Conservation (phyloP, 345 rosid genomes). For the Salix arbutifolia region DNA sequence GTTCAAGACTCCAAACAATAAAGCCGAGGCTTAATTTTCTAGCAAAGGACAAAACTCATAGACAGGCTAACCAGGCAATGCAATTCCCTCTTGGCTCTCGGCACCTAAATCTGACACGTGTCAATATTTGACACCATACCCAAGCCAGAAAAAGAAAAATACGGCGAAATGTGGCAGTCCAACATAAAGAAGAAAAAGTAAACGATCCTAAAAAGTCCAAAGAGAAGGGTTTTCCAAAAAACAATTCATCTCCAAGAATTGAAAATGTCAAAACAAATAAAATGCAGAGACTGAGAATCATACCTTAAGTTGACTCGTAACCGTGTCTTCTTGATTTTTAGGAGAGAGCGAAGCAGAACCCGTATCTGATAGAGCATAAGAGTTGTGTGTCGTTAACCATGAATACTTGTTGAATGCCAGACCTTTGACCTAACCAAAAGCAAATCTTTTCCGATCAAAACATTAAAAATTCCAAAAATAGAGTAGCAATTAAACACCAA, state of each 20-base stretch:
- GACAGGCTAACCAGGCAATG: background rate
- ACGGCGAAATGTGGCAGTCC: background rate
- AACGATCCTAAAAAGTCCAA: background rate
- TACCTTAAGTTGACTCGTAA: constrained; percentile 77
- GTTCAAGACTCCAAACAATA: background rate
- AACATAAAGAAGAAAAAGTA: background rate
- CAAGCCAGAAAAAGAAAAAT: background rate
- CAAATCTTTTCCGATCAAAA: background rate
- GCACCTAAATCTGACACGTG: background rate
- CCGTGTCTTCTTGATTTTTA: constrained; percentile 76
- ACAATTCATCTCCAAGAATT: background rate
- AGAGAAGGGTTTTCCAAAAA: background rate
- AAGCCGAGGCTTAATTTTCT: constrained; percentile 11
- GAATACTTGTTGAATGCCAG: constrained; percentile 82
- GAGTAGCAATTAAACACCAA: background rate
- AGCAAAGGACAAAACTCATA: constrained; percentile 2
- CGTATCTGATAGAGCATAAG: constrained; percentile 50
- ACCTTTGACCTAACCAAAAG: constrained; percentile 63
- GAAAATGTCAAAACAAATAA: background rate
- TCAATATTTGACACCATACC: background rate
- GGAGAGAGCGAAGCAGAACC: constrained; percentile 51
- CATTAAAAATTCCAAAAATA: background rate
- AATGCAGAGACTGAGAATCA: constrained; percentile 12
- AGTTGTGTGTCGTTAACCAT: constrained; percentile 92
- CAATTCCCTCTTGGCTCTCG: background rate